Percentiles rank a stretch among this genome's conserved stretches.
Conservation (phyloP, 2,329 filamentous ascomycete genomes). For the Talaromyces funiculosus region DNA sequence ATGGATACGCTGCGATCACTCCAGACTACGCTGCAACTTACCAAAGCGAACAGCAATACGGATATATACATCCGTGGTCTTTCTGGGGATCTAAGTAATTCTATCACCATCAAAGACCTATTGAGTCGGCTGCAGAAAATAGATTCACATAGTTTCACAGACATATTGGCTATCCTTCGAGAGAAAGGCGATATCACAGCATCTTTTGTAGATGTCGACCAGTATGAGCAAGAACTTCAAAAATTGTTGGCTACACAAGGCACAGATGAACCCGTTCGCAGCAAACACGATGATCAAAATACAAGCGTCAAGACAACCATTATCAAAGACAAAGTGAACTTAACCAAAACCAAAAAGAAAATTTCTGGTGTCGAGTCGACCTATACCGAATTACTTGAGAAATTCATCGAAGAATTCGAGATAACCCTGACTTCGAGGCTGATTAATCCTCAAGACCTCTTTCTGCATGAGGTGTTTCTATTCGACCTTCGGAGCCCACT, state of each 20-base stretch:
- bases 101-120: conserved; percentile 48
- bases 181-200: conserved; percentile 27
- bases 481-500: conserved; percentile 55
- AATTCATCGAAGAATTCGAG: conserved; percentile 42
- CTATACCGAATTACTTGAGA: conserved; percentile 50
- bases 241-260: conserved; percentile 44
- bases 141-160: conserved; percentile 45
- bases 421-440: conserved; percentile 43
- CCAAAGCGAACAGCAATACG: conserved; percentile 28
- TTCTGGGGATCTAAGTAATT: conserved; percentile 49
- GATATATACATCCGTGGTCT: conserved; percentile 39
- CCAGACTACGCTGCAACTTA: conserved; percentile 24
- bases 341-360: conserved; percentile 52
- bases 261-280: conserved; percentile 55
- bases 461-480: conserved; percentile 53
- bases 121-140: conserved; percentile 49
- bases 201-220: conserved; percentile 33
- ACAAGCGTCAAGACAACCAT: conserved; percentile 53
- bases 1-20: conserved; percentile 25
- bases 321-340: conserved; percentile 54
- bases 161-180: conserved; percentile 36
- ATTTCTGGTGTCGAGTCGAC: conserved; percentile 50
- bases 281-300: conserved; percentile 65
- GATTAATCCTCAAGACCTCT: conserved; percentile 45
- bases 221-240: conserved; percentile 45